Base-by-base conservation (phyloP, 140 eudicot genomes). In the Senecio squalidus region DNA sequence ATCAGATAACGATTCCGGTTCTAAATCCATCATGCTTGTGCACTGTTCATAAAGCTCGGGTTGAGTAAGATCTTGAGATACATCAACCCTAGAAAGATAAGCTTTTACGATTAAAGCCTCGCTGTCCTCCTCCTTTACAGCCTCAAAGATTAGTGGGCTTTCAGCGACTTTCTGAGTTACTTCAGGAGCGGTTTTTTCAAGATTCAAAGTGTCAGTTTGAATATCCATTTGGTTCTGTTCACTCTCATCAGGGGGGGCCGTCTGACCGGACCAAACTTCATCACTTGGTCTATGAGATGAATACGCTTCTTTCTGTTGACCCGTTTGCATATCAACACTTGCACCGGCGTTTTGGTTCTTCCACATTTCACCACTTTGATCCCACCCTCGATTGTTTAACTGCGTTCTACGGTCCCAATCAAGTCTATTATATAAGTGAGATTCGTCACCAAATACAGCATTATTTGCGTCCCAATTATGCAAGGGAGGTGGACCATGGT, bases 391-490 rank as follows among this genome's bases (percentile, higher is more conserved):
- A 57, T 69, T 67, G 54, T 75, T 57, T 67, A 82, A 25, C 14
- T 71, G 64, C 13, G 69, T 69, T 36, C 86, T 80, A 7, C 71
- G 83, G 54, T 88, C 96, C 94, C 90, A 88, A 65, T 82, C 88
- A 6, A 67, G 60, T 58, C 95, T 73, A 27, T 89, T 89, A 55
- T 74, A 89, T 23, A 64, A 54, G 55, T 72, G 83, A 16, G 86
- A 58, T 29, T 85, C 94, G 9, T 90, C 96, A 26, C 89, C 78
- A 39, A 74, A 84, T 4, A 67, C 79, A 46, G 85, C 49, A 63
- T 75, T 92, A 64, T 62, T 82, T 15, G 78, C 76, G 73, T 87
- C 98, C 98, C 98, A 92, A 14, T 82, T 88, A 44, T 78, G 84
- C 43, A 83, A 38, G 4, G 86, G 78, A 15, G 95, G 95, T 33